Base-by-base conservation (phyloP, 345 rosid species). In the Eutrema yunnanense region DNA sequence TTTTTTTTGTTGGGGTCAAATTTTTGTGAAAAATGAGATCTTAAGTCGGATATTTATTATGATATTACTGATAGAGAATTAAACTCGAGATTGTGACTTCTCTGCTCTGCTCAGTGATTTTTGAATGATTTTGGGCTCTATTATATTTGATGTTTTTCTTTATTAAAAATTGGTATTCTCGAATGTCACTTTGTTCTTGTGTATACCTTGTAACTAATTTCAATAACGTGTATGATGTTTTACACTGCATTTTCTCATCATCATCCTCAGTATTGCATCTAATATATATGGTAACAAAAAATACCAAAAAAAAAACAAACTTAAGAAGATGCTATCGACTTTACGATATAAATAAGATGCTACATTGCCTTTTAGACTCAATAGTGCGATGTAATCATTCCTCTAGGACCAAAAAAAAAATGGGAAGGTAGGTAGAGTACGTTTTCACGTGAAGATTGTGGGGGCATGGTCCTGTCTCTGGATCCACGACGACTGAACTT, bases 381-480 rank as follows among this genome's bases (percentile, higher is more conserved):
- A 12, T 44, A 34, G 7, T 69, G 47, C 33, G 65, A 36, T 58
- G 49, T 37, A 48, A 70, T 59, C 65, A 58, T 69, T 69, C 67
- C 30, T 30, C 65, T 27, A 14, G 33, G 42, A 27, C 57, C 8
- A 54, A 33, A 52, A 10, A 9, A 47, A 63, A 46, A 33, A 5
- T 42, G 14, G 33, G 16, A 52, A 41, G 68, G 12, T 36, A 33
- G 9, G 9, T 34, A 38, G 27, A 47, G 11, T 9, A 58, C 46
- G 53, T 32, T 19, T 49, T 67, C 78, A 74, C 73, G 78, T 74
- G 78, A 56, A 56, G 59, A 55, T 42, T 9, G 42, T 52, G 16
- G 36, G 60, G 58, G 16, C 27, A 22, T 54, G 64, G 71, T 55
- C 63, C 64, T 52, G 70, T 47, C 71, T 64, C 37, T 14, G 64